phyloP scores from a whole-genome alignment of 441 rosid genomes.

The Euphorbia corollata region DNA sequence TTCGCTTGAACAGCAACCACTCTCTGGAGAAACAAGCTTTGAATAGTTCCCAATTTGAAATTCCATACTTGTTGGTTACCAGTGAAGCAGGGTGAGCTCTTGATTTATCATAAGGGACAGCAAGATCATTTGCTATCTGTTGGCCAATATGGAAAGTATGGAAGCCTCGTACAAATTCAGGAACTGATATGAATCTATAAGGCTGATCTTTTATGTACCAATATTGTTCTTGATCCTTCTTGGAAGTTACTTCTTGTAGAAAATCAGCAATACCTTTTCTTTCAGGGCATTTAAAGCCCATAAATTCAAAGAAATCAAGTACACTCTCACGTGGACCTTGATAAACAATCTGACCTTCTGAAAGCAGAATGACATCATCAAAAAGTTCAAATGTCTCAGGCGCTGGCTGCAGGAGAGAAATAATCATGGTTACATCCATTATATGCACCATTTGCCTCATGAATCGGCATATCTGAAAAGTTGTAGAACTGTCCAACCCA shows the following conservation, averaged over 20 bases:
- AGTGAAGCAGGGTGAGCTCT: conserved; percentile 59
- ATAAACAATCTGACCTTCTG: conserved; percentile 76
- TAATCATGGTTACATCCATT: conserved; percentile 65
- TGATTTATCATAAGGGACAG: conserved; percentile 47
- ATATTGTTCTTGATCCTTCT: conserved; percentile 86
- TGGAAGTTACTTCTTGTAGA: conserved; percentile 88
- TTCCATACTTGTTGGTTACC: conserved; percentile 52
- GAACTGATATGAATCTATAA: conserved; percentile 51
- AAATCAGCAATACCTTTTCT: conserved; percentile 90
- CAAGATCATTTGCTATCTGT: conserved; percentile 40
- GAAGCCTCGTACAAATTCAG: conserved; percentile 51
- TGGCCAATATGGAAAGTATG: conserved; percentile 59
- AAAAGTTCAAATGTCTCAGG: conserved; percentile 85
- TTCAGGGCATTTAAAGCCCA: conserved; percentile 82
- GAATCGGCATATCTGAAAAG: conserved; percentile 69
- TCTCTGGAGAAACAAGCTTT: conserved; percentile 75
- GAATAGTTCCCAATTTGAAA: conserved; percentile 55
- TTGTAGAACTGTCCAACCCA: conserved; percentile 84
- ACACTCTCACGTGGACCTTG: conserved; percentile 69
- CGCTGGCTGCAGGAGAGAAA: conserved; percentile 85
- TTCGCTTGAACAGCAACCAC: conserved; percentile 66
- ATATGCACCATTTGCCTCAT: conserved; percentile 86
- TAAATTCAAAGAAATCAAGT: conserved; percentile 56
- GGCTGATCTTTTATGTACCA: conserved; percentile 54
- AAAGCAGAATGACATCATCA: conserved; percentile 69